Base-by-base conservation (phyloP, 441 rosid genomes). In the Manihot esculenta region DNA sequence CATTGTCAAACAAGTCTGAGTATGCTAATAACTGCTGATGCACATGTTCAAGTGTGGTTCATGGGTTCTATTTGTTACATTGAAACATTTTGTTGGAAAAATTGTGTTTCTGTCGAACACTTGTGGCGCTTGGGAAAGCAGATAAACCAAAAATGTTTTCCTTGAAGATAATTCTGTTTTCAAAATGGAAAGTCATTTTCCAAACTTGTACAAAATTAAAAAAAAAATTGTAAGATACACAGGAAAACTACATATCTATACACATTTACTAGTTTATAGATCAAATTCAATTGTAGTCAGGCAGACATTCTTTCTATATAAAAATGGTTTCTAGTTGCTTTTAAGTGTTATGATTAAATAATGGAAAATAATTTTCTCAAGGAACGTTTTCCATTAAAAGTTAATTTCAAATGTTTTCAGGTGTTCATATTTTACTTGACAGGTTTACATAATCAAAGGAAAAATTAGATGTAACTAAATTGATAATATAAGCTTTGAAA, bases 331-430 rank as follows among this genome's bases (percentile, higher is more conserved):
- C 13, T n/a, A 51, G 48, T 35, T 66, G 70, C 53, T 53, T 10
- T 65, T 12, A 7, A 26, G 13, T 51, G 44, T 27, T 35, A 27
- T 18, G 53, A 53, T 20, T 45, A 30, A 53, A 49, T 49, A n/a
- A 51, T n/a, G 12, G 10, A 14, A 48, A 24, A 11, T 27, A 15
- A 47, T 33, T 64, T 47, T 15, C 38, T 17, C 24, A 24, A 55
- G 53, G 24, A 47, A 64, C 47, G 42, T 26, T 20, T 45, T 63
- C 14, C 12, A 10, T 13, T 33, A 41, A 11, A 47, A 49, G 14
- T 65, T 66, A 51, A 20, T 33, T 51, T 13, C 14, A 24, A 59
- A 61, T 66, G 30, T 68, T 73, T 62, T 50, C 55, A 62, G 20
- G 60, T 21, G 15, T 68, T 38, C 23, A 62, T 10, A n/a, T 35